Evolutionary conservation across 2,329 filamentous ascomycete species (phyloP).

Genomic region (Aureobasidium sp.): DNA sequence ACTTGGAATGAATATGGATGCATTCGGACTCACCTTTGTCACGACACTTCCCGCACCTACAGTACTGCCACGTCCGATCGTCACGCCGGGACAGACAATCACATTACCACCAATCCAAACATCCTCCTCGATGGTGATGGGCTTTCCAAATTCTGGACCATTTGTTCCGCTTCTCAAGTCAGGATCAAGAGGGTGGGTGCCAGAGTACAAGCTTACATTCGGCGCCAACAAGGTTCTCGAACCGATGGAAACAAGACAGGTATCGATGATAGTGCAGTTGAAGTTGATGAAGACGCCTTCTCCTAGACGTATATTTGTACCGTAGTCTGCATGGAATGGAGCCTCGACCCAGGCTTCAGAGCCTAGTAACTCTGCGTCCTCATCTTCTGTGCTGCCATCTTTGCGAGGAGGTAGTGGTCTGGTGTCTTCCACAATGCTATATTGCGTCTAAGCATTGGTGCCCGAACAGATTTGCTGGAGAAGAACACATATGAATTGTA

Average conservation of each 20-base stretch:
- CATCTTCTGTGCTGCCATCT: constrained; percentile 45
- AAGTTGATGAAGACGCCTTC: constrained; percentile 66
- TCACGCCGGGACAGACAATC: constrained; percentile 67
- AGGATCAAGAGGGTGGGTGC: constrained; percentile 69
- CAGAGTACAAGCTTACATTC: constrained; percentile 67
- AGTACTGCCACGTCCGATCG: constrained; percentile 62
- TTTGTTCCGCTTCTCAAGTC: constrained; percentile 61
- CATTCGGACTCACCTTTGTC: constrained; percentile 46
- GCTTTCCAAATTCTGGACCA: constrained; percentile 65
- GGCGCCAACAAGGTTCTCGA: constrained; percentile 70
- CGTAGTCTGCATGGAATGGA: constrained; percentile 68
- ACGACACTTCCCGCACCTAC: constrained; percentile 79
- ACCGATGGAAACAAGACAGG: constrained; percentile 64
- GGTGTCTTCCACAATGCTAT: constrained; percentile 54
- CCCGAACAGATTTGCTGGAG: too few species aligned
- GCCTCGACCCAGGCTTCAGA: constrained; percentile 60
- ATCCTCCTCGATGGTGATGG: constrained; percentile 70
- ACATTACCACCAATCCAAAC: constrained; percentile 71
- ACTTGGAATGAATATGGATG: background rate
- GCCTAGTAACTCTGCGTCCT: constrained; percentile 56
- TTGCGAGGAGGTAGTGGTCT: constrained; percentile 50
- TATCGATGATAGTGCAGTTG: constrained; percentile 69
- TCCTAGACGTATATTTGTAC: constrained; percentile 63
- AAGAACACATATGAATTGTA: too few species aligned
- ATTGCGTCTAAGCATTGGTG: background rate